These are phyloP conservation scores for Pichia manshurica DNA, from an alignment of 805 yeast species.

Conservation along the genomic window DNA sequence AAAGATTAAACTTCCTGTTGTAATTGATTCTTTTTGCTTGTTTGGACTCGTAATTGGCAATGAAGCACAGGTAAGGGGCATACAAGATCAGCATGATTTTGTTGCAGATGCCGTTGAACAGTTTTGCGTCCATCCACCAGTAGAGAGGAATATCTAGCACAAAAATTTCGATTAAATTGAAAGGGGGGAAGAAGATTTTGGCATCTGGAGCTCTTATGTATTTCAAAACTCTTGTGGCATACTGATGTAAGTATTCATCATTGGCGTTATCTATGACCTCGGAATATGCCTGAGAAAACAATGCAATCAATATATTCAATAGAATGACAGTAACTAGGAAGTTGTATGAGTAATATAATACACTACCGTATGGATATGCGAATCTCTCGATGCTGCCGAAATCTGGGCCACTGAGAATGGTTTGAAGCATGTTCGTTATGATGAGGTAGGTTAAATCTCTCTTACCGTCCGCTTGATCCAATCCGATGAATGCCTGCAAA, in stretches of 20 bases:
- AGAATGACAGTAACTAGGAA: slow-evolving; percentile 70
- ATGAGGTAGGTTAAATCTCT: slow-evolving; percentile 66
- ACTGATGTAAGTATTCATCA: slow-evolving; percentile 78
- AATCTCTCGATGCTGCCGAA: slow-evolving; percentile 64
- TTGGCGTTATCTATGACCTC: slow-evolving; percentile 76
- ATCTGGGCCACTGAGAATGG: slow-evolving; percentile 70
- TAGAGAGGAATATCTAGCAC: slow-evolving; percentile 41
- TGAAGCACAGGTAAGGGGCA: slow-evolving; percentile 57
- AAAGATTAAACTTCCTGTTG: slow-evolving; percentile 54
- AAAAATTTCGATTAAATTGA: slow-evolving; percentile 64
- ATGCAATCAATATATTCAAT: slow-evolving; percentile 78
- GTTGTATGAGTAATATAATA: slow-evolving; percentile 70
- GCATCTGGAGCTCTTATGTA: slow-evolving; percentile 87
- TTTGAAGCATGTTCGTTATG: slow-evolving; percentile 57
- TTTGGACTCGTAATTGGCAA: slow-evolving; percentile 58
- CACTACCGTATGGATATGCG: slow-evolving; percentile 81
- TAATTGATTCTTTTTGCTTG: slow-evolving; percentile 66
- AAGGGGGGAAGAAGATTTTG: slow-evolving; percentile 79
- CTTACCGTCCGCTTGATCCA: slow-evolving; percentile 83
- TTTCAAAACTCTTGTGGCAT: slow-evolving; percentile 76
- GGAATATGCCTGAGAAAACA: slow-evolving; percentile 79
- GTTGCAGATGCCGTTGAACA: slow-evolving; percentile 41
- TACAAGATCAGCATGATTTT: slow-evolving; percentile 59
- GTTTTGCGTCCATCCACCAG: slow-evolving; percentile 30
- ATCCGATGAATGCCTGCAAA: slow-evolving; percentile 79